A percentile compares a stretch with the other conserved stretches of the same genome.
Evolutionary conservation across 2,329 filamentous ascomycete genomes (phyloP).

Genomic region (Rachicladosporium sp.): DNA sequence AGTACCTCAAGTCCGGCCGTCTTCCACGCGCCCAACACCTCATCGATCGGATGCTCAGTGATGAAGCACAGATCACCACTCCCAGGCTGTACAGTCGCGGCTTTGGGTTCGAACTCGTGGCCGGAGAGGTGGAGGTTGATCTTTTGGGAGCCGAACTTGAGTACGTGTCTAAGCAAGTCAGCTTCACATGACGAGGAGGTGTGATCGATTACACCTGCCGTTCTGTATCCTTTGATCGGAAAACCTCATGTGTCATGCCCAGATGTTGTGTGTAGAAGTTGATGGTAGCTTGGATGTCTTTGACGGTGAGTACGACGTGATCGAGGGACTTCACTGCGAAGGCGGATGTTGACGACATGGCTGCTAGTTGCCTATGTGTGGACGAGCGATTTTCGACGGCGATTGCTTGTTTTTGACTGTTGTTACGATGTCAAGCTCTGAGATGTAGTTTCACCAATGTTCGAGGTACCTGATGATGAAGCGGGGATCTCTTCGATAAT

Average conservation of each 20-base stretch:
- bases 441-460: too few relatives aligned
- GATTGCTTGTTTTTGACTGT: too few relatives aligned
- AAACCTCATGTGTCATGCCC: conserved; percentile 45
- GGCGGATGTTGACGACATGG: conserved; percentile 9
- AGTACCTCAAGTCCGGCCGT: conserved; percentile 35
- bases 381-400: too few relatives aligned
- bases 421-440: too few relatives aligned
- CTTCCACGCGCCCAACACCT: conserved; percentile 32
- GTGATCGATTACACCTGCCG: too few relatives aligned
- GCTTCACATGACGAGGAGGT: too few relatives aligned
- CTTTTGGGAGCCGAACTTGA: conserved; percentile 47
- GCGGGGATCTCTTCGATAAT: too few relatives aligned
- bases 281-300: conserved; percentile 36
- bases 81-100: conserved; percentile 40
- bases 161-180: conserved; percentile 32
- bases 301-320: conserved; percentile 49
- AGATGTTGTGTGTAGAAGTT: conserved; percentile 44
- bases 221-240: conserved; percentile 15
- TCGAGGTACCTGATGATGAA: too few relatives aligned
- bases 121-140: conserved; percentile 49
- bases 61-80: conserved; percentile 51
- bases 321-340: conserved; percentile 37
- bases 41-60: conserved; percentile 38
- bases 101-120: conserved; percentile 49
- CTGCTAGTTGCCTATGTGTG: conserved; percentile 28